Evolutionary conservation across 2,329 filamentous ascomycete species (phyloP).

Genomic region (Aspergillus neotritici): DNA sequence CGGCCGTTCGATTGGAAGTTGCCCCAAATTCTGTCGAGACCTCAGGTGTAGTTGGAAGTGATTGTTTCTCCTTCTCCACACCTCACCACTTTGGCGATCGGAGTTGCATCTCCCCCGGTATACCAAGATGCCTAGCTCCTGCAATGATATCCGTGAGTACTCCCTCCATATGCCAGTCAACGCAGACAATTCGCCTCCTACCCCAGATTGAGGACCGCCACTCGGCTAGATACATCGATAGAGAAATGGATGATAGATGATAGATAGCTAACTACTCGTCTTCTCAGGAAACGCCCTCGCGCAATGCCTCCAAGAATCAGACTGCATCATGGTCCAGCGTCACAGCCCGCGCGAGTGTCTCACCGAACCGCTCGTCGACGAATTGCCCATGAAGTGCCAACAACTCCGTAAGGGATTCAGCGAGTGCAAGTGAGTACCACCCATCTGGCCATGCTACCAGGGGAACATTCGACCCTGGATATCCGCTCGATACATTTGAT

Average conservation of each 20-base stretch:
- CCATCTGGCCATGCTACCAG: too few relatives aligned
- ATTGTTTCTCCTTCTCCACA: too few relatives aligned
- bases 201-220: too few relatives aligned
- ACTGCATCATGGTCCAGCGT: conserved; percentile 91
- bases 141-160: conserved; percentile 85
- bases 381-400: conserved; percentile 80
- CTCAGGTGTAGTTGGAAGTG: background rate
- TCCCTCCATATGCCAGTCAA: background rate
- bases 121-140: conserved; percentile 82
- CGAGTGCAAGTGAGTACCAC: conserved; percentile 66
- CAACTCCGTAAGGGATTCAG: conserved; percentile 89
- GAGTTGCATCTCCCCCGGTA: background rate
- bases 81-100: background rate
- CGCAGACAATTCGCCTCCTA: background rate
- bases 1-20: conserved; percentile 7
- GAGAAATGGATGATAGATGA: too few relatives aligned
- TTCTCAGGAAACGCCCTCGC: conserved; percentile 71
- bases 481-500: background rate
- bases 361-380: conserved; percentile 70
- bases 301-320: conserved; percentile 89
- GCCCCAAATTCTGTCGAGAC: conserved; percentile 12
- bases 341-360: conserved; percentile 85
- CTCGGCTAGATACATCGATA: too few relatives aligned
- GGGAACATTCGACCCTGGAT: too few relatives aligned
- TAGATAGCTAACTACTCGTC: too few relatives aligned